These are phyloP conservation scores for Rubia peregrina DNA, from an alignment of 305 asterid genomes.

Conservation along the genomic window DNA sequence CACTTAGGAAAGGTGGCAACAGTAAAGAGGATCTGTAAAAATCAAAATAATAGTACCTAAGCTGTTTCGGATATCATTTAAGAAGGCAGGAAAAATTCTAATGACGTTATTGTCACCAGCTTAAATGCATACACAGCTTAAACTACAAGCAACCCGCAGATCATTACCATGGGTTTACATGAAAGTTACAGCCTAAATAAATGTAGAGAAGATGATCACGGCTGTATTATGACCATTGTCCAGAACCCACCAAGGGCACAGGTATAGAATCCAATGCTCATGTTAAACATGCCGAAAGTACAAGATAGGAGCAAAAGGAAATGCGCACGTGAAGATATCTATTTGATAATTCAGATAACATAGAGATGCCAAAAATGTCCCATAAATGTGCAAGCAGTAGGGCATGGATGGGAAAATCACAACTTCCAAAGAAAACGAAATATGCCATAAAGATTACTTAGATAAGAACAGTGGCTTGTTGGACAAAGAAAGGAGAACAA, in stretches of 20 bases:
- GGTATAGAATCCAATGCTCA: neutral
- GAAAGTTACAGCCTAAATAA: neutral
- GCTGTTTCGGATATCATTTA: neutral
- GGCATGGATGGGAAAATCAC: neutral
- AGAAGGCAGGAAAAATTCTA: neutral
- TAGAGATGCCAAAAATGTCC: neutral
- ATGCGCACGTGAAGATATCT: neutral
- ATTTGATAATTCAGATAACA: neutral
- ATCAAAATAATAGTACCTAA: neutral
- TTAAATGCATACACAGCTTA: too few relatives aligned
- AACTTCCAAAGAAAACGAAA: neutral
- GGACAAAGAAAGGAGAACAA: neutral
- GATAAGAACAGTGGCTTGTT: neutral
- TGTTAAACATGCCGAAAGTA: neutral
- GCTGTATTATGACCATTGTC: neutral
- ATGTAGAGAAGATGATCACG: neutral
- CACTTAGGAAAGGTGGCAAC: too few relatives aligned
- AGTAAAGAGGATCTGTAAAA: neutral
- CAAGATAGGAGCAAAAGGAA: neutral
- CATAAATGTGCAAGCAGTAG: neutral
- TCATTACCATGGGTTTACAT: neutral
- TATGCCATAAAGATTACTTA: neutral
- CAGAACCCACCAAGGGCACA: neutral
- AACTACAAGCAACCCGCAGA: neutral
- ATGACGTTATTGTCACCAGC: neutral